Percentiles rank a stretch among this genome's conserved stretches.
Conservation (phyloP, 202 grass and related monocot genomes). For the Brachypodium distachyon region DNA sequence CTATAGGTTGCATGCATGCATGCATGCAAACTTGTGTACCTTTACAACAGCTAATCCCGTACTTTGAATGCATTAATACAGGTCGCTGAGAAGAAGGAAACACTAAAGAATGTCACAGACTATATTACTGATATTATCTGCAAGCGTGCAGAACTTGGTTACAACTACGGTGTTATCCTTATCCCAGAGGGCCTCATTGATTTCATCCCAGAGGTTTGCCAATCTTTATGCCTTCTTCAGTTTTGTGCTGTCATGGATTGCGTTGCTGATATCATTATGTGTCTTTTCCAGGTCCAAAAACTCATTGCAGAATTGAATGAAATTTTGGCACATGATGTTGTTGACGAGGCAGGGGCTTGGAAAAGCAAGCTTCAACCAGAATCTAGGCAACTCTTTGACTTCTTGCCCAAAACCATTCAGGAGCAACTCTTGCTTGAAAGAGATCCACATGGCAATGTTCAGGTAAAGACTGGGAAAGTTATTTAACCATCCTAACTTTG, state of each 20-base stretch:
- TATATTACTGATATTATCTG: conserved; percentile 84
- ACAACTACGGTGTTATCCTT: conserved; percentile 98
- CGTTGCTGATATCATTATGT: conserved; percentile 3
- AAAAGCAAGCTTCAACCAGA: conserved; percentile 79
- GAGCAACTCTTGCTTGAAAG: conserved; percentile 97
- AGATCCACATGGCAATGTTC: conserved; percentile 98
- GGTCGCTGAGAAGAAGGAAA: conserved; percentile 87
- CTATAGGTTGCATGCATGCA: background rate
- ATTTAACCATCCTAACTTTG: background rate
- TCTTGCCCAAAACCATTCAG: conserved; percentile 77
- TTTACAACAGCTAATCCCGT: no score
- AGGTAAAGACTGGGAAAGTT: conserved; percentile 37
- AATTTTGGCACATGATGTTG: conserved; percentile 85
- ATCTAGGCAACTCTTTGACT: conserved; percentile 65
- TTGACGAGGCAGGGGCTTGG: conserved; percentile 84
- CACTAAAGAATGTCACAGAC: conserved; percentile 89
- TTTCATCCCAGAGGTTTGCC: conserved; percentile 92
- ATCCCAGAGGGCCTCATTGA: conserved; percentile 96
- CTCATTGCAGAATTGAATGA: conserved; percentile 95
- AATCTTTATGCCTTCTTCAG: background rate
- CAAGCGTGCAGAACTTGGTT: conserved; percentile 87
- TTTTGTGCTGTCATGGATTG: background rate
- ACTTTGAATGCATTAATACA: conserved; percentile 8
- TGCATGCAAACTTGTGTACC: no score
- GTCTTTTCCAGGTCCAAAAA: conserved; percentile 69